Evolutionary conservation across 768 basidiomycete genomes (phyloP), one percentile per base, ranked within the genome.

Genomic region (Phaffia tasmanica): DNA sequence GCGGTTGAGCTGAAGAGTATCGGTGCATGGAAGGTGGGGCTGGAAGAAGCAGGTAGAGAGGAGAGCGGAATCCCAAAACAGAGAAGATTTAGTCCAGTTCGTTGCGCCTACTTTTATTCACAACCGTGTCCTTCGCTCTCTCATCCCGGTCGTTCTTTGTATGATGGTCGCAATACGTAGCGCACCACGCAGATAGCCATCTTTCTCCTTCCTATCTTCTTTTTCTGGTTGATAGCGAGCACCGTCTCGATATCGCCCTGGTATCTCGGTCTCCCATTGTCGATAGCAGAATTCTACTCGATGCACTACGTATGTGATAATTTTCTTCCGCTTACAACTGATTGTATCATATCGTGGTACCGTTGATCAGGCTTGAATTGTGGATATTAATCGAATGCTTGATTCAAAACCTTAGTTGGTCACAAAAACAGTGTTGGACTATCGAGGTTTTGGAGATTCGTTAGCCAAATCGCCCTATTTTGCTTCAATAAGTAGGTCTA

Each of bases 391-490:
- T n/a, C 29, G n/a, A 15, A 47, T 32, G 32, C 49, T 54, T 61
- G 50, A 48, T 51, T 50, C 35, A 47, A 19, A 62, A 46, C 55
- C 48, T 63, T 6, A 87, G 86, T 82, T 87, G 75, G 88, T 91
- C 63, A 88, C 87, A 8, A 86, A 88, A 19, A 88, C 91, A 7
- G 80, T 95, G 6, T 80, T 94, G 55, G 89, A 89, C 76, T 85
- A 86, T 72, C 80, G 83, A 42, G 85, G 83, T 3, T 87, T 89
- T 71, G 88, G 87, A 14, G 89, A 90, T 69, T 85, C 83, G 54
- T 84, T 98, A 54, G 85, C 84, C 32, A 83, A 85, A 70, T 90
- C 88, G 64, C 93, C 93, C 0, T 95, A 98, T 77, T 93, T 97
- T 72, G 84, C 89, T 0, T 87, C 89, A 14, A 90, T 99, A 42